Base-by-base conservation (phyloP, 345 rosid species). In the Noccaea bulbosa region DNA sequence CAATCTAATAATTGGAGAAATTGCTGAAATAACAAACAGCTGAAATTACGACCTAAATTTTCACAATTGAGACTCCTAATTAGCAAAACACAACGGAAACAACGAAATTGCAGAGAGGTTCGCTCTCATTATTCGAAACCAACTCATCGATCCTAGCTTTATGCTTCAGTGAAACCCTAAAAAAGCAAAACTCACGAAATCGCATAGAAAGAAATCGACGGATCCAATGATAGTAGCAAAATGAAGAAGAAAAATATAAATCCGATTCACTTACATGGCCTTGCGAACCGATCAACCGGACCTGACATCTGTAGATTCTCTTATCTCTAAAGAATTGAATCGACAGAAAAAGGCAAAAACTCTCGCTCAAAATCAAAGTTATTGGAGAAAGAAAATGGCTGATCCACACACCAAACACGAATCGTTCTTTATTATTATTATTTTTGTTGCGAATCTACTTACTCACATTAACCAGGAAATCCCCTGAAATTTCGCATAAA, bases 201-300 rank as follows among this genome's bases (percentile, higher is more conserved):
- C 30, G 30, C 33, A 53, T 6, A 12, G 2, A 41, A 41, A 41
- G 15, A 5, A 27, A 27, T 27, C 7, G 15, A 64, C 46, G 47
- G 30, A 12, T 9, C 55, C 24, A 39, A n/a, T 56, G 30, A 38
- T 11, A 73, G 35, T 17, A 49, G 11, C n/a, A 4, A 30, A 24
- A 48, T 17, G 27, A 57, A 32, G 30, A 27, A 27, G 30, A 27
- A 5, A 9, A 37, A 33, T 6, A 48, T 4, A 48, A 56, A 74
- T 50, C 46, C 35, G 48, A 50, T 9, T 7, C 7, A 88, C 98
- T 90, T 80, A 93, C 98, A 90, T 75, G 98, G 98, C 68, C 88
- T 81, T 5, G 97, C 96, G 70, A 91, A 89, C 22, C 95, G 95
- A 87, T 94, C 99, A 49, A 91, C 88, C 1, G 93, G 96, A 40